Conservation (phyloP, 768 basidiomycete species). For the Boletus bicolor region DNA sequence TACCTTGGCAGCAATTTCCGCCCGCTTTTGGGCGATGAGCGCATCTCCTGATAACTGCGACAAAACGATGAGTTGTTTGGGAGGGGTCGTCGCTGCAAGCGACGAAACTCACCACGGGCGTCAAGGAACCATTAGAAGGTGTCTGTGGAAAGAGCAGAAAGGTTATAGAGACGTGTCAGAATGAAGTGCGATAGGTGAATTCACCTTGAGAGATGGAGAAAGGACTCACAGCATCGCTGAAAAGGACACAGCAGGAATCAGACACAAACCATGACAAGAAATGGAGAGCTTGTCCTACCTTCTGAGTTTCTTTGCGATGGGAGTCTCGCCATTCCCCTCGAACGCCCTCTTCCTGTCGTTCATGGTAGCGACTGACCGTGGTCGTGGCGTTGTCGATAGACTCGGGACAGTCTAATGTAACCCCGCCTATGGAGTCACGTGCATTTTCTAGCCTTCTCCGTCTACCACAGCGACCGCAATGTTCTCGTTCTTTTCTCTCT, state of each 20-base stretch:
- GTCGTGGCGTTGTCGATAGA: conserved; percentile 6
- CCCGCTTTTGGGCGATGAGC: conserved; percentile 78
- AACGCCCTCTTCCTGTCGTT: conserved; percentile 63
- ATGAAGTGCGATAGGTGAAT: conserved; percentile 48
- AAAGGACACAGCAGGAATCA: conserved; percentile 20
- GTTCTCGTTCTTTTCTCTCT: conserved; percentile 22
- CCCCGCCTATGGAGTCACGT: conserved; percentile 20
- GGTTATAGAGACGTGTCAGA: conserved; percentile 74
- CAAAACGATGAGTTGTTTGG: conserved; percentile 1
- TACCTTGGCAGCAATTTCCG: conserved; percentile 82
- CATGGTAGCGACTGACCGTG: conserved; percentile 38
- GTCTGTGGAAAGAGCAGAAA: conserved; percentile 45
- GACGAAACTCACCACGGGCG: conserved; percentile 43
- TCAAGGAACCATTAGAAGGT: conserved; percentile 42
- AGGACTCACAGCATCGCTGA: conserved; percentile 66
- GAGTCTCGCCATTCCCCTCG: conserved; percentile 51
- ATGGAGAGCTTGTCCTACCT: conserved; percentile 43
- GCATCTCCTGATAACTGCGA: conserved; percentile 51
- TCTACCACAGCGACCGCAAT: conserved; percentile 4
- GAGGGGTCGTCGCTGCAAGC: not conserved
- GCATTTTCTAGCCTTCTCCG: not conserved
- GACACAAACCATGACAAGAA: conserved; percentile 3
- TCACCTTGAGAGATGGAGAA: conserved; percentile 62
- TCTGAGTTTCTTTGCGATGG: conserved; percentile 58
- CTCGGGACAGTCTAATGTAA: not conserved